Base-by-base conservation (phyloP, 208 protist genomes). In the Crithidia expoeki region DNA sequence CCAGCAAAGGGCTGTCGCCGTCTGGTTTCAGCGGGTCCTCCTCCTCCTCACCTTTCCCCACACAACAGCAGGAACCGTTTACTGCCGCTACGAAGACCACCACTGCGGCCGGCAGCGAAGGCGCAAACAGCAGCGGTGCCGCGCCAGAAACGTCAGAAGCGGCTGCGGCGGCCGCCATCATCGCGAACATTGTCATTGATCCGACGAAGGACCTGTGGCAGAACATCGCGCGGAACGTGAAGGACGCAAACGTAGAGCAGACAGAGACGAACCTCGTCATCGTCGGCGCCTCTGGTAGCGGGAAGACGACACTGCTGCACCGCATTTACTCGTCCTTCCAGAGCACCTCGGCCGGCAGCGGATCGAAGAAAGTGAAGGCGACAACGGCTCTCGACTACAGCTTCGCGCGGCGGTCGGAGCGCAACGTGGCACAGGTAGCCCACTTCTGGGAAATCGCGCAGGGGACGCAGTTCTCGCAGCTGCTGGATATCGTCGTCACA, bases 381-480 rank as follows among this genome's bases (percentile, higher is more conserved):
- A 97, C 92, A 30, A 96, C 89, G 21, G 94, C 92, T 2, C 85
- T 97, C 14, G 94, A 97, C 58, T 97, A 96, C 80, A 81, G 76
- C 23, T 94, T 91, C 55, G 84, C 83, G 14, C 74, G 83, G n/a
- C 88, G 88, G 28, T 80, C 65, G n/a, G 92, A 97, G 49, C 81
- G 89, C 4, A 89, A 92, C 44, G 69, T 86, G 32, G 79, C 84
- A 19, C 88, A 94, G 72, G 79, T 95, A 21, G 90, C 92, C 0
- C 90, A 97, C 71, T 94, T 97, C 59, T 97, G 92, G 92, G 92
- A 97, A 63, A 80, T 97, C 30, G 94, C 87, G 19, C 90, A 95
- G 65, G 92, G 90, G 7, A 86, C 65, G 53, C 85, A 95, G 42
- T 72, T 97, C 27, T 72, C 83, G 21, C 82, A 92, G 68, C 79